phyloP scores from a whole-genome alignment of 2,329 filamentous ascomycete genomes.

The Aspergillaceae sp. region DNA sequence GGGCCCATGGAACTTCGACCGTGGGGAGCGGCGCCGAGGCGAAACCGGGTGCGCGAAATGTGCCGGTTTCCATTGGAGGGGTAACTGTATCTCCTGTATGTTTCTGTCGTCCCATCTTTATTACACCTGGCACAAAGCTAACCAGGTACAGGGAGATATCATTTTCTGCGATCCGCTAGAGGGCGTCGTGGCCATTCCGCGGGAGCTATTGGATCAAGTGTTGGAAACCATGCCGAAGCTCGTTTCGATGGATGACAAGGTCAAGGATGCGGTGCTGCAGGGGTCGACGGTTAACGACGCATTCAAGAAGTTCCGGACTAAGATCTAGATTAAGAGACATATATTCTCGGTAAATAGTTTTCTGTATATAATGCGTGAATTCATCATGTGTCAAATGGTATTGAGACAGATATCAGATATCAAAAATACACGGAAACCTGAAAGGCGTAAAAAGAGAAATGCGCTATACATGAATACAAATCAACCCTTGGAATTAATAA shows the following conservation, averaged over 20 bases:
- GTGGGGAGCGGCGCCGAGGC: conserved; percentile 40
- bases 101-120: not conserved
- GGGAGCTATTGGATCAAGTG: conserved; percentile 50
- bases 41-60: conserved; percentile 33
- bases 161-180: conserved; percentile 62
- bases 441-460: not conserved
- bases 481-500: conserved; percentile 4
- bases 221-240: conserved; percentile 51
- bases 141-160: conserved; percentile 49
- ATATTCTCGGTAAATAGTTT: not conserved
- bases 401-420: conserved; percentile 9
- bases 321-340: conserved; percentile 5
- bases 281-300: conserved; percentile 58
- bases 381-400: conserved; percentile 8
- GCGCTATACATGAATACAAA: conserved; percentile 9
- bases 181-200: conserved; percentile 60
- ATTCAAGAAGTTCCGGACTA: conserved; percentile 49
- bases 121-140: not conserved
- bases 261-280: conserved; percentile 55
- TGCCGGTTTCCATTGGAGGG: conserved; percentile 32
- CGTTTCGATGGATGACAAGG: conserved; percentile 48
- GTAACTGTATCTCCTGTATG: conserved; percentile 36
- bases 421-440: conserved; percentile 8
- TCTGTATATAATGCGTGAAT: too few species aligned
- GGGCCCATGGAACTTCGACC: conserved; percentile 36